phyloP scores from a whole-genome alignment of 176 grass and related monocot species.

The Bothriochloa decipiens region DNA sequence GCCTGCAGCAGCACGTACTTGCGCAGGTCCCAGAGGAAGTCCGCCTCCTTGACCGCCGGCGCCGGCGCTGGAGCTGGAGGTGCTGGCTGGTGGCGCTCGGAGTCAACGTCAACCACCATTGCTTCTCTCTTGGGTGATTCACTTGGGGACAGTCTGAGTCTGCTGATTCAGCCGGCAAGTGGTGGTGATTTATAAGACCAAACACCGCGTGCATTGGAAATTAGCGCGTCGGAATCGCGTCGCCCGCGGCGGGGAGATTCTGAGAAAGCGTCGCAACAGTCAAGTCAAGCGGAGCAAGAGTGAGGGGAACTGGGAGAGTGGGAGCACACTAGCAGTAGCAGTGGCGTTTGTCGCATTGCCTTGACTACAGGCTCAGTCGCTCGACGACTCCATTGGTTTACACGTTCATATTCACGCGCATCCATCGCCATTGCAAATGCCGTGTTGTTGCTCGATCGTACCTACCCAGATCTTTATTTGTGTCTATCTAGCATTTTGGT shows the following conservation, averaged over 20 bases:
- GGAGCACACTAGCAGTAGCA: no score
- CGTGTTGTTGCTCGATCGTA: no score
- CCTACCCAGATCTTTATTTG: no score
- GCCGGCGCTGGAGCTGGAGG: not conserved
- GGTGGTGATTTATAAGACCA: not conserved
- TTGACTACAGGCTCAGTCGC: no score
- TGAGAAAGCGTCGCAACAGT: no score
- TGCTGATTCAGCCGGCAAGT: not conserved
- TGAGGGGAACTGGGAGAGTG: no score
- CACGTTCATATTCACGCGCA: no score
- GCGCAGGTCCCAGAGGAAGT: slow-evolving; percentile 54
- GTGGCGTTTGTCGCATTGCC: no score
- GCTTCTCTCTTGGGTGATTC: not conserved
- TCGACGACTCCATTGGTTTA: no score
- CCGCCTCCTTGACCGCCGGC: not conserved
- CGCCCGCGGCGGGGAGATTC: no score
- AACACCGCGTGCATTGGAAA: not conserved
- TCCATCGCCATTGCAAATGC: no score
- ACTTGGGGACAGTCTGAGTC: not conserved
- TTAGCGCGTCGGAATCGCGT: not conserved
- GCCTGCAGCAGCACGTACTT: slow-evolving; percentile 36
- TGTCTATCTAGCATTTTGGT: no score
- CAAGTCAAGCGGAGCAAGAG: not conserved
- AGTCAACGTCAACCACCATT: not conserved
- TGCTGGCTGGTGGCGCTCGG: not conserved